These are phyloP conservation scores for Phragmites australis DNA, from an alignment of 176 grass and related monocot species.

Conservation along the genomic window DNA sequence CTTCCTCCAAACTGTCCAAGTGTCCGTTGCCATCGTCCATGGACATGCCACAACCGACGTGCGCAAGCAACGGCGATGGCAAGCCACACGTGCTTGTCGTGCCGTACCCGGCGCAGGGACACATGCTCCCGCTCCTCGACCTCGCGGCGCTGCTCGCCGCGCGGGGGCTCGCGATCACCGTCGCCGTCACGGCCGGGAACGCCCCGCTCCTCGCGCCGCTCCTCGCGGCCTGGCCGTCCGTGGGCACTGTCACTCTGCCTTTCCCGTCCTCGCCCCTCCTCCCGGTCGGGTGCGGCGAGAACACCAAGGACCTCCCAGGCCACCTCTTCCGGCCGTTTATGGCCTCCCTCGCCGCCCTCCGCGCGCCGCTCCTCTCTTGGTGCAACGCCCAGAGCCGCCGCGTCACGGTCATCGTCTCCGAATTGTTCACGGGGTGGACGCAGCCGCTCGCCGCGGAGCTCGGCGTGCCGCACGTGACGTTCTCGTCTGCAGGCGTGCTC, in stretches of 20 bases:
- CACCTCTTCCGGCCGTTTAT: constrained; percentile 41
- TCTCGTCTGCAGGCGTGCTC: constrained; percentile 43
- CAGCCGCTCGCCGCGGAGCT: constrained; percentile 48
- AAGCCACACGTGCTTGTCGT: neutral
- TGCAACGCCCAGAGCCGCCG: constrained; percentile 1
- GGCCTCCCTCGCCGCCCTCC: constrained; percentile 32
- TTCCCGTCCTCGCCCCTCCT: constrained; percentile 36
- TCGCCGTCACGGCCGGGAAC: constrained; percentile 49
- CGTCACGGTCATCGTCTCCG: constrained; percentile 57
- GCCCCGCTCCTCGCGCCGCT: constrained; percentile 40
- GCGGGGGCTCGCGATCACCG: constrained; percentile 39
- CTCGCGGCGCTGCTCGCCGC: constrained; percentile 41
- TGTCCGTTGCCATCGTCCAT: neutral
- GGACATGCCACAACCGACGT: neutral
- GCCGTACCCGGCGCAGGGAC: constrained; percentile 55
- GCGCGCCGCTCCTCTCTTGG: constrained; percentile 42
- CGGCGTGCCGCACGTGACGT: constrained; percentile 54
- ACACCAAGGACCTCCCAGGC: constrained; percentile 44
- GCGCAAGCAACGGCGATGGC: neutral
- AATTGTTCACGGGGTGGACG: constrained; percentile 70
- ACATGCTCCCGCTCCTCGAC: constrained; percentile 65
- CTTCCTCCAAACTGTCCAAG: neutral
- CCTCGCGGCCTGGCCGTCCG: constrained; percentile 19
- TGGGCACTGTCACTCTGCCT: constrained; percentile 21
- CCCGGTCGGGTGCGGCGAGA: constrained; percentile 37